Evolutionary conservation across 495 filamentous ascomycete genomes (phyloP), one percentile per base, ranked within the genome.

Genomic region (Delitschia confertaspora): DNA sequence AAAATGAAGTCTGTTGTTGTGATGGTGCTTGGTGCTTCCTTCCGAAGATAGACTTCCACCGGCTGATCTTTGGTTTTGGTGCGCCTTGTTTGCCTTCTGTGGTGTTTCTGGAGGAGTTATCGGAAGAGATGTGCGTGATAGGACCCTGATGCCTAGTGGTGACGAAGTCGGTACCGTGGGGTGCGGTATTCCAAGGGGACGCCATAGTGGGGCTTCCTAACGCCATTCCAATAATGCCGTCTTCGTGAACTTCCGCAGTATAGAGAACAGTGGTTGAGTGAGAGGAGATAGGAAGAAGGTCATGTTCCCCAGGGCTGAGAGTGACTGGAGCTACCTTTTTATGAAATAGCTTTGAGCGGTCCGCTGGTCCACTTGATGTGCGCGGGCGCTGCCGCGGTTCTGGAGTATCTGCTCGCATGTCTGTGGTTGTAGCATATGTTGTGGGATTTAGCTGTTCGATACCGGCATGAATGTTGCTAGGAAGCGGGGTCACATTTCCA

Each of bases 31-130:
- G 30, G 7, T 60, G 60, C 55, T 58, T 60, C 41, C 69, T 78
- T 1, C 71, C 71, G 48, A 79, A 65, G 37, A 72, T 68, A 1
- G 53, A 57, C 60, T 67, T 76, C 75, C 75, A 79, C 44, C 72
- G 74, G 42, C 71, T 71, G 6, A 67, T 50, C 42, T 72, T 78
- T 10, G 61, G 60, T 24, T 66, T 64, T 13, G 57, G 35, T 8
- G 38, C 42, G 32, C 60, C 40, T 34, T 39, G 56, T 14, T 34
- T 47, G 33, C 38, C 51, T 37, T 55, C 39, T 38, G 36, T 16
- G 17, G 32, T 26, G 23, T 47, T 22, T 32, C 36, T 17, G 32
- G 47, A 32, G 42, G 34, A n/a, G 47, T 51, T 31, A 25, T 43
- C 36, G 11, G 43, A 53, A 10, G 37, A 38, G 21, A 57, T 53